These are phyloP conservation scores for Schrenkiella parvula DNA, from an alignment of 345 rosid genomes.

Conservation along the genomic window DNA sequence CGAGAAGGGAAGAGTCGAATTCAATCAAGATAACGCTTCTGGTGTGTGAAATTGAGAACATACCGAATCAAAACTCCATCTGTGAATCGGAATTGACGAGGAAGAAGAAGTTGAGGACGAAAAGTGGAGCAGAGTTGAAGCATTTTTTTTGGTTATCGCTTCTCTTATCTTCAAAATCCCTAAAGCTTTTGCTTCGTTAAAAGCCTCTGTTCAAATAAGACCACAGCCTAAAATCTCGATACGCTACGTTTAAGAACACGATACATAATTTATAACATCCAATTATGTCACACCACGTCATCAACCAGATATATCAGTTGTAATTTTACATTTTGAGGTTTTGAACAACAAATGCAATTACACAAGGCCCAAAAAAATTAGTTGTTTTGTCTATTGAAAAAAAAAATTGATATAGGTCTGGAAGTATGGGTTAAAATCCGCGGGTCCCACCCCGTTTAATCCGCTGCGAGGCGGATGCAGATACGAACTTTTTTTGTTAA, in stretches of 20 bases:
- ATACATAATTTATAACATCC: background rate
- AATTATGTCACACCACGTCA: background rate
- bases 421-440: too few relatives aligned
- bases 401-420: too few relatives aligned
- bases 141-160: constrained; percentile 6
- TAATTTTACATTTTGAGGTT: too few relatives aligned
- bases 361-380: too few relatives aligned
- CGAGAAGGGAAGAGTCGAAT: background rate
- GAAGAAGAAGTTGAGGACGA: constrained; percentile 23
- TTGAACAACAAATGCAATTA: too few relatives aligned
- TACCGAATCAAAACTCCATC: constrained; percentile 20
- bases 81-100: constrained; percentile 17
- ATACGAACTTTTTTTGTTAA: too few relatives aligned
- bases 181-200: background rate
- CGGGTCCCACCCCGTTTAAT: too few relatives aligned
- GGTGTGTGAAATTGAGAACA: background rate
- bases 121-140: constrained; percentile 39
- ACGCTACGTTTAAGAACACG: background rate
- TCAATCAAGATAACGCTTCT: background rate
- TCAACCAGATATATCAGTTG: too few relatives aligned
- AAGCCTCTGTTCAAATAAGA: background rate
- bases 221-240: background rate
- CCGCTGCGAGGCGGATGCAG: too few relatives aligned
- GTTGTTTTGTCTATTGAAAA: too few relatives aligned
- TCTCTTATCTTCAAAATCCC: constrained; percentile 32